A percentile compares a stretch with the other conserved stretches of the same genome.
Conservation (phyloP, 257 asterid genomes). For the Fraxinus anomala region DNA sequence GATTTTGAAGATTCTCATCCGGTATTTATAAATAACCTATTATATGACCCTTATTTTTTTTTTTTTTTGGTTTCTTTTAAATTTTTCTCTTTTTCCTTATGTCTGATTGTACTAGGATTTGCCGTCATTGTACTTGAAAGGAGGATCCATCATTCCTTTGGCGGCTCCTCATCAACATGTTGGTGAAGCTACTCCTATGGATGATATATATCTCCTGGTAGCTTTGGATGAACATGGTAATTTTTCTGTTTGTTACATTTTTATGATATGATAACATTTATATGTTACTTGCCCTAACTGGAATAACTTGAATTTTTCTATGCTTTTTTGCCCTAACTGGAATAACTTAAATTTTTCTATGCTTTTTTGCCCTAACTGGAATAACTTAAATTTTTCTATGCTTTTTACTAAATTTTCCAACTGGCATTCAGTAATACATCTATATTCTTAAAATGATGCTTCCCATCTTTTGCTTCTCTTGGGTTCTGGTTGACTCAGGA, state of each 20-base stretch:
- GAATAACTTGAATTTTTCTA: neutral
- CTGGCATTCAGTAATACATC: neutral
- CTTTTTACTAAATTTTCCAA: neutral
- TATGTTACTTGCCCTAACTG: neutral
- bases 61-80: neutral
- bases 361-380: neutral
- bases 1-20: conserved; percentile 95
- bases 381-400: neutral
- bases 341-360: too few species aligned
- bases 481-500: neutral
- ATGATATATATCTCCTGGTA: conserved; percentile 72
- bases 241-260: conserved; percentile 24
- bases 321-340: neutral
- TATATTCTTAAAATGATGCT: neutral
- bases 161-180: conserved; percentile 70
- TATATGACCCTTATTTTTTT: neutral
- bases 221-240: conserved; percentile 83
- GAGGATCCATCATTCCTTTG: conserved; percentile 86
- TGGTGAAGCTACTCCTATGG: conserved; percentile 68
- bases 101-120: conserved; percentile 61
- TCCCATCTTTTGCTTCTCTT: neutral
- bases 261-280: neutral
- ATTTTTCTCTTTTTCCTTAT: conserved; percentile 13
- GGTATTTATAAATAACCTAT: conserved; percentile 39
- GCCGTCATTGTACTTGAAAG: conserved; percentile 78